Evolutionary conservation across 768 basidiomycete genomes (phyloP).

Genomic region (Gymnopilus dilepis): DNA sequence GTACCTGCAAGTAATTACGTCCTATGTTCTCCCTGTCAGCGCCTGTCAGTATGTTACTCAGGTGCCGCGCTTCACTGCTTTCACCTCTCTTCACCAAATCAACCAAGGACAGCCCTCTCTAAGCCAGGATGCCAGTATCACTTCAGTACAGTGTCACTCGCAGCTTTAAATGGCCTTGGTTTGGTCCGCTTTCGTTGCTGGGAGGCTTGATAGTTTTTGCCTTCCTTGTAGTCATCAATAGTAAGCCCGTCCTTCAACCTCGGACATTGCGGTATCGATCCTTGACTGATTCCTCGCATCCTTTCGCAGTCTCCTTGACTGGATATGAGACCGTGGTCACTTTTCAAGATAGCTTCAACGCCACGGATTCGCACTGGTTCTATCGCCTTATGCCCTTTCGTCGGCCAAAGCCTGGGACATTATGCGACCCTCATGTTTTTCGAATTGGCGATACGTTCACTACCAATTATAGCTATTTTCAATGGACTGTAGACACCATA

Average conservation of each 20-base stretch:
- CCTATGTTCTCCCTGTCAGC: not conserved
- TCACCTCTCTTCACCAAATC: not conserved
- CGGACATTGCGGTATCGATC: not conserved
- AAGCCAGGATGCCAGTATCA: not conserved
- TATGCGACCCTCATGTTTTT: constrained; percentile 32
- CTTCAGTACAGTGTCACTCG: constrained; percentile 24
- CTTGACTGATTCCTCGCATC: not conserved
- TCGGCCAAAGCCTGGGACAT: constrained; percentile 27
- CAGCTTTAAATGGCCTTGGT: constrained; percentile 25
- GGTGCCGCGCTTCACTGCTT: not conserved
- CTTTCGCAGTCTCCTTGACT: constrained; percentile 25
- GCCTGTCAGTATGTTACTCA: not conserved
- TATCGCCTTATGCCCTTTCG: constrained; percentile 26
- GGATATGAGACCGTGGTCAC: constrained; percentile 32
- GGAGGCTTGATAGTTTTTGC: constrained; percentile 23
- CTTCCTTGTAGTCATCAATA: constrained; percentile 25
- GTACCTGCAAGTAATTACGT: not conserved
- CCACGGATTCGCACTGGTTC: constrained; percentile 30
- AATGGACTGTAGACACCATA: constrained; percentile 29
- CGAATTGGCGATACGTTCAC: constrained; percentile 31
- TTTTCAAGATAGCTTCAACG: constrained; percentile 32
- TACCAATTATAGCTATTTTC: constrained; percentile 32
- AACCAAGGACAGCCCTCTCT: not conserved
- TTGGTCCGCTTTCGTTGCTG: constrained; percentile 17
- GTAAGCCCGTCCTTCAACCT: constrained; percentile 9